Base-by-base conservation (phyloP, 1,284 basidiomycete species). In the Pseudozyma hubeiensis region DNA sequence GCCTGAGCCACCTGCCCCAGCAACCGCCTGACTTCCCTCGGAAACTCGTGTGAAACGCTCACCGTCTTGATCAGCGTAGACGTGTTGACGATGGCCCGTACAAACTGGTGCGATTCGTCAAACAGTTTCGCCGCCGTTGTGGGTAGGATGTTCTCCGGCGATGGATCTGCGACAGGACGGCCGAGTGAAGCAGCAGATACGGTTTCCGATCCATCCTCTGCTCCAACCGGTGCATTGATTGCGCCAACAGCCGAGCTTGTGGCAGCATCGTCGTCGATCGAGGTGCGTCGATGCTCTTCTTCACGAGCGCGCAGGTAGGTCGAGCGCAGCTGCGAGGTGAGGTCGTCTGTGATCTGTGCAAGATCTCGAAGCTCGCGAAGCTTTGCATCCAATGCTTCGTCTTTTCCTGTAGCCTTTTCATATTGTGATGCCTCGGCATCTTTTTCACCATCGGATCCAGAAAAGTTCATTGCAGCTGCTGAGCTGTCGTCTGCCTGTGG, bases 1-100 rank as follows among this genome's bases (percentile, higher is more conserved):
- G 69, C 65, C 41, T 74, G 74, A 14, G 79, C 80, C n/a, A 83
- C 68, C 37, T 77, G 78, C 8, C 73, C 80, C 41, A 83, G 44
- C 43, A 62, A 47, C 17, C 77, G 33, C 43, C 77, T 57, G 14
- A 80, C 52, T 6, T 81, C 79, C 7, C 69, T 59, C 11, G 78
- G 75, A 34, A 81, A 80, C 7, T 66, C 64, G 55, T 80, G 71
- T 29, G 45, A 51, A 8, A 64, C 59, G 19, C 77, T 63, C 19
- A 81, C 70, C 11, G 71, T 50, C 52, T 77, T 79, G 52, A 83
- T 72, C 37, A 78, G 48, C 19, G 74, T 78, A 48, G 80, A 81
- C 9, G 78, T 79, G 46, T 75, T 64, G 46, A 81, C 69, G 16
- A 81, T 75, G 17, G 79, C 79, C 4, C 78, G 61, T 0, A 80